Conservation (phyloP, 2,329 filamentous ascomycete genomes). For the Biscogniauxia sp. region DNA sequence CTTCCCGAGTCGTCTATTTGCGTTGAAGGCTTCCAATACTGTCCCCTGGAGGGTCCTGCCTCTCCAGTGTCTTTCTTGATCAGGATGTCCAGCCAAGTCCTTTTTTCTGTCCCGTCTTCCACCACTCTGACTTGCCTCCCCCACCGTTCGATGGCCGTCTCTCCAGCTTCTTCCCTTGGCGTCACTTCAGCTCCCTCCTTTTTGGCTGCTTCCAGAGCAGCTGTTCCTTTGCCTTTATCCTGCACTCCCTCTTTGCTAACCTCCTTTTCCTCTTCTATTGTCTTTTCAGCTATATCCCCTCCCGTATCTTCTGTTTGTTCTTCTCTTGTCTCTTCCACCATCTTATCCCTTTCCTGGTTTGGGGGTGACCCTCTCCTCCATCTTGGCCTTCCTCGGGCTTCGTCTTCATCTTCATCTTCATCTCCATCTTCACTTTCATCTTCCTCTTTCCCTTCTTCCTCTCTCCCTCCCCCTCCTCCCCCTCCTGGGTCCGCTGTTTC, state of each 20-base stretch:
- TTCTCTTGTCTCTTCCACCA: neutral
- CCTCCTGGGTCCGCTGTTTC: neutral
- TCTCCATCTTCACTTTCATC: neutral
- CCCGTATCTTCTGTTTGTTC: no score
- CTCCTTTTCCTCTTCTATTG: neutral
- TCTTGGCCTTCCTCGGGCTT: neutral
- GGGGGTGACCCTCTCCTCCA: neutral
- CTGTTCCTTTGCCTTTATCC: neutral
- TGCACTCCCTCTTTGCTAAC: neutral
- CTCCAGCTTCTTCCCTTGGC: neutral
- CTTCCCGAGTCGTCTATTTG: neutral
- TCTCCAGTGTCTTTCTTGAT: neutral
- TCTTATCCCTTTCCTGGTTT: neutral
- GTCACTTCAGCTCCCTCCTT: neutral
- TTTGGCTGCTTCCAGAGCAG: neutral
- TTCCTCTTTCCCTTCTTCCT: neutral
- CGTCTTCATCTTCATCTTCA: neutral
- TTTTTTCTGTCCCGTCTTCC: neutral
- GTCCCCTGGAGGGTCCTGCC: neutral
- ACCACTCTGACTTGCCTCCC: neutral
- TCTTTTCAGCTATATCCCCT: no score
- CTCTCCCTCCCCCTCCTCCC: neutral
- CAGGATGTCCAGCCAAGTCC: neutral
- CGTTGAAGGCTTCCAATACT: neutral
- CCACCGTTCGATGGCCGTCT: neutral